A percentile compares a stretch with the other conserved stretches of the same genome.
phyloP scores from a whole-genome alignment of 1,284 basidiomycete genomes.

The Leccinum colubrinum region DNA sequence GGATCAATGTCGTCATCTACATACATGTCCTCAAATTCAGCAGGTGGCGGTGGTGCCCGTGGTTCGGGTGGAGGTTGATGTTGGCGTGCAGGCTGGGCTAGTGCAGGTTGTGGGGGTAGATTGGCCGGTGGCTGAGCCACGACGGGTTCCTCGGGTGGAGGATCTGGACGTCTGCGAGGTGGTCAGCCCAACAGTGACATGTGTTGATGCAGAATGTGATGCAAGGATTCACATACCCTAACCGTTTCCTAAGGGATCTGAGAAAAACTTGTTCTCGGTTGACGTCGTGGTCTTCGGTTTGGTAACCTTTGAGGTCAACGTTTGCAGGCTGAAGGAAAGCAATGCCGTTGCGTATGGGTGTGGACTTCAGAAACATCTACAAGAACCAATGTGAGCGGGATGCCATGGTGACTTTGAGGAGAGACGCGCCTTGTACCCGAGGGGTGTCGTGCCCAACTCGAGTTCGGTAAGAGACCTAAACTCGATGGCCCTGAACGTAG shows the following conservation, averaged over 20 bases:
- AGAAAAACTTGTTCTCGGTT: constrained; percentile 54
- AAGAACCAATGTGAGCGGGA: constrained; percentile 37
- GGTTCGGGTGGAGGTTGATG: constrained; percentile 7
- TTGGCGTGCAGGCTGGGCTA: constrained; percentile 8
- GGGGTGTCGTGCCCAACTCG: constrained; percentile 60
- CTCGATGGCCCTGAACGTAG: constrained; percentile 65
- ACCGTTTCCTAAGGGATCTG: constrained; percentile 49
- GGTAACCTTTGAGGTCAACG: constrained; percentile 56
- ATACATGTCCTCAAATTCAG: constrained; percentile 25
- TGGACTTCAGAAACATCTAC: constrained; percentile 65
- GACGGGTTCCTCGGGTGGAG: constrained; percentile 11
- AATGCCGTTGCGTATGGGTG: constrained; percentile 59
- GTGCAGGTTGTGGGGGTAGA: constrained; percentile 8
- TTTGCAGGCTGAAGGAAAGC: constrained; percentile 66
- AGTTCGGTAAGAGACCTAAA: constrained; percentile 58
- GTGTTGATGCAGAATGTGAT: background rate
- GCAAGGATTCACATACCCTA: constrained; percentile 51
- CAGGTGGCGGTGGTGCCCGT: constrained; percentile 10
- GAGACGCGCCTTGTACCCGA: constrained; percentile 67
- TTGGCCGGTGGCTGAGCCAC: constrained; percentile 9
- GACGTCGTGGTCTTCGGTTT: constrained; percentile 56
- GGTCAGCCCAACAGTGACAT: background rate
- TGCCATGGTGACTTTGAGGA: background rate
- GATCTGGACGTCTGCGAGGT: constrained; percentile 27
- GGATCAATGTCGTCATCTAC: constrained; percentile 30